These are phyloP conservation scores for Hygrocybe punicea DNA, from an alignment of 768 basidiomycete species.

Conservation along the genomic window DNA sequence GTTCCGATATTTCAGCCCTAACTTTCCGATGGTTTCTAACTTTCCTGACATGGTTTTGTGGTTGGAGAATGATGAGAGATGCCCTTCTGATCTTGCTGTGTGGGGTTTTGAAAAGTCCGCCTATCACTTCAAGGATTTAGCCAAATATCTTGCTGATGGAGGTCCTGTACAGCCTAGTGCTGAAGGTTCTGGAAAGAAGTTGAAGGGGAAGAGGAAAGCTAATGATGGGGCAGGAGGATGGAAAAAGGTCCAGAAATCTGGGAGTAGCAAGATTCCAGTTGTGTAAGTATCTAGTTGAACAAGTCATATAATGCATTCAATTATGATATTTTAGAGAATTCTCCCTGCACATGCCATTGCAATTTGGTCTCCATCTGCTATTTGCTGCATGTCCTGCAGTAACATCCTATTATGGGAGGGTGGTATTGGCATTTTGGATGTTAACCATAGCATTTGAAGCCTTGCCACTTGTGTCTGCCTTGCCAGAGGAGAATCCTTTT, in stretches of 20 bases:
- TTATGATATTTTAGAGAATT: too few relatives aligned
- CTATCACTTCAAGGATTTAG: not conserved
- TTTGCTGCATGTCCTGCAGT: too few relatives aligned
- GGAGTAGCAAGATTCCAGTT: not conserved
- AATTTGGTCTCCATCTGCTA: too few relatives aligned
- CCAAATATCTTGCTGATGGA: not conserved
- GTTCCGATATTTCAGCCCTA: not conserved
- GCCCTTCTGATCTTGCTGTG: not conserved
- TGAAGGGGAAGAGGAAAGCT: not conserved
- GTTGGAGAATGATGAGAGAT: not conserved
- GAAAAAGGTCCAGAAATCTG: too few relatives aligned
- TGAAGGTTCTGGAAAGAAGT: not conserved
- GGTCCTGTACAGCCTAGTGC: not conserved
- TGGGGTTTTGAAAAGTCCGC: not conserved
- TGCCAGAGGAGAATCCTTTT: not conserved
- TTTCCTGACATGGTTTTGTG: not conserved
- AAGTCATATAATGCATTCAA: not conserved
- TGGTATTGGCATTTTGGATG: not conserved
- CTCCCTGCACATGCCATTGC: too few relatives aligned
- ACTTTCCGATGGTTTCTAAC: not conserved
- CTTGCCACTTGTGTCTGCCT: not conserved
- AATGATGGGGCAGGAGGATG: not conserved
- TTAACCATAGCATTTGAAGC: not conserved
- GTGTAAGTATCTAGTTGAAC: not conserved
- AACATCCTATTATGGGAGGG: too few relatives aligned